phyloP scores from a whole-genome alignment of 768 basidiomycete genomes.

The Mycena pura region DNA sequence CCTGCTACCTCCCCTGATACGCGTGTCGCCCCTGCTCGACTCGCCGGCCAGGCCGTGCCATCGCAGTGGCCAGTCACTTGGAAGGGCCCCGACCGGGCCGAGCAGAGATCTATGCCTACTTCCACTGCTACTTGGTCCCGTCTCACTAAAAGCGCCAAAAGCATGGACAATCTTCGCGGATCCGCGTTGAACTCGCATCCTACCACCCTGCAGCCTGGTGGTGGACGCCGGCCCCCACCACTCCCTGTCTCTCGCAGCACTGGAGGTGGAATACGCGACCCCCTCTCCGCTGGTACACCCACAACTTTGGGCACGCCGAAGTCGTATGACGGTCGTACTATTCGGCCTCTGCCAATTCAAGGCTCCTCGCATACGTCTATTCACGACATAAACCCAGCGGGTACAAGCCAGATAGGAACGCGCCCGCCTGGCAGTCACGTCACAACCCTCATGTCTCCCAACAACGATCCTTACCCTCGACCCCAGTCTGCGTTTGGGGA shows the following conservation, averaged over 20 bases:
- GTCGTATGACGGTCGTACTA: slow-evolving; percentile 46
- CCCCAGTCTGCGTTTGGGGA: slow-evolving; percentile 71
- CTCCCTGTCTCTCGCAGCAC: slow-evolving; percentile 42
- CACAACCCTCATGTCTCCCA: slow-evolving; percentile 47
- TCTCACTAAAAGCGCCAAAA: slow-evolving; percentile 54
- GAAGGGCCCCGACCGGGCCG: slow-evolving; percentile 54
- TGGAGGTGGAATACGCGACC: slow-evolving; percentile 29
- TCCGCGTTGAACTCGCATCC: slow-evolving; percentile 39
- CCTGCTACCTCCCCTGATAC: slow-evolving; percentile 39
- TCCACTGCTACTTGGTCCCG: slow-evolving; percentile 39
- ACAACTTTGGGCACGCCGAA: slow-evolving; percentile 44
- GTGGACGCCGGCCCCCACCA: slow-evolving; percentile 36
- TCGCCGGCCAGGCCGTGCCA: slow-evolving; percentile 53
- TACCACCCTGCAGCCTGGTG: slow-evolving; percentile 42
- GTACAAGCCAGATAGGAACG: slow-evolving; percentile 33
- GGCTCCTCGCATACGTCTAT: slow-evolving; percentile 43
- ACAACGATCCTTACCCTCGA: slow-evolving; percentile 64
- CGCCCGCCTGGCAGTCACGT: slow-evolving; percentile 27
- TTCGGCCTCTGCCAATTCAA: slow-evolving; percentile 51
- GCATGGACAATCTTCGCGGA: slow-evolving; percentile 61
- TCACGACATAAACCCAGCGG: slow-evolving; percentile 37
- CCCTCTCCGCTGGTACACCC: slow-evolving; percentile 26
- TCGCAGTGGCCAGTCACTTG: slow-evolving; percentile 55
- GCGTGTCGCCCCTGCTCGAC: slow-evolving; percentile 40
- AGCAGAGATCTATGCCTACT: slow-evolving; percentile 42